These are phyloP conservation scores for Fusarium luffae DNA, from an alignment of 2,329 filamentous ascomycete species.

Conservation along the genomic window DNA sequence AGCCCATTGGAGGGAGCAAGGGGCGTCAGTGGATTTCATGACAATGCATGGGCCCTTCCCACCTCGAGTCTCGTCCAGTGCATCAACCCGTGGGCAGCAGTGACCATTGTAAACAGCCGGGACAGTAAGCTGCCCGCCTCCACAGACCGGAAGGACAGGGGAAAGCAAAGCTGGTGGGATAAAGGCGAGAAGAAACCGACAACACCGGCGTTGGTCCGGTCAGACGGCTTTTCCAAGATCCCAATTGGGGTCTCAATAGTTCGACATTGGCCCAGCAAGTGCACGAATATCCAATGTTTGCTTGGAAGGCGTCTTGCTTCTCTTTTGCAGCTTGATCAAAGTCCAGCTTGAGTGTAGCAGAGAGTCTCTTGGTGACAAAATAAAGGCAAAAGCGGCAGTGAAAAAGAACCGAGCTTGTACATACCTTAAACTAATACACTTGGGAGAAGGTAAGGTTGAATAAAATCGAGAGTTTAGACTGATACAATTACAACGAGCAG, in stretches of 20 bases:
- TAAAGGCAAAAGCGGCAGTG: conserved; percentile 23
- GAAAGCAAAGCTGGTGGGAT: conserved; percentile 9
- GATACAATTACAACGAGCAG: conserved; percentile 40
- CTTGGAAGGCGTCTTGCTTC: conserved; percentile 23
- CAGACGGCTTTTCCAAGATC: conserved; percentile 28
- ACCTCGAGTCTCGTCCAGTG: conserved; percentile 43
- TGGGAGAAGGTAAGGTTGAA: conserved; percentile 28
- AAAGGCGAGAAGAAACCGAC: conserved; percentile 19
- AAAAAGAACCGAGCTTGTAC: conserved; percentile 31
- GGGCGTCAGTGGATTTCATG: conserved; percentile 43
- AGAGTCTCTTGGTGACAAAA: conserved; percentile 27
- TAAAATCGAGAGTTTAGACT: conserved; percentile 25
- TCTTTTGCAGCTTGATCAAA: conserved; percentile 10
- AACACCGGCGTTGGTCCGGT: conserved; percentile 28
- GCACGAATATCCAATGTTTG: conserved; percentile 25
- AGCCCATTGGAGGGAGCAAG: conserved; percentile 45
- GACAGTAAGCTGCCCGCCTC: conserved; percentile 35
- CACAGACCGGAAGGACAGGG: conserved; percentile 32
- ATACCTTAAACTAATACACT: conserved; percentile 43
- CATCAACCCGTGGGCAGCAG: conserved; percentile 37
- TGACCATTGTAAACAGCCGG: conserved; percentile 26
- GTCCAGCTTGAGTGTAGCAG: conserved; percentile 9
- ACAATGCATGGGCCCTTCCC: conserved; percentile 42
- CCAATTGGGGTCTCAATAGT: conserved; percentile 36
- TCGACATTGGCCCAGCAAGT: conserved; percentile 8